Evolutionary conservation across 768 basidiomycete genomes (phyloP), one percentile per base, ranked within the genome.

Genomic region (Termitomyces sp.): DNA sequence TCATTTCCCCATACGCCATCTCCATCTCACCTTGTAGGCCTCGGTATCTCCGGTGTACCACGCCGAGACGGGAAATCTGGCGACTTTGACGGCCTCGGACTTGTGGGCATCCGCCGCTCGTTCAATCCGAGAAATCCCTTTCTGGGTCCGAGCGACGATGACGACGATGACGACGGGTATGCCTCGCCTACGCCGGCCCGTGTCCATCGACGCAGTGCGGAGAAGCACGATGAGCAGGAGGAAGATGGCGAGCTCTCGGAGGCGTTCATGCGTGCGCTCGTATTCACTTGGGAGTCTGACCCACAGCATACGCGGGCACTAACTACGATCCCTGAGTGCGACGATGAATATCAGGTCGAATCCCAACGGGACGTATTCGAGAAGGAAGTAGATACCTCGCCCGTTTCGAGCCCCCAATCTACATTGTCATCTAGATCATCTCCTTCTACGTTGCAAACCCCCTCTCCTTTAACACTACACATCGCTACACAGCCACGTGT

Each of bases 21-120:
- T n/a, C 56, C 56, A 9, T 43, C 37, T 10, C 37, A 55, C 5
- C 56, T 57, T 37, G 31, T 63, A 2, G 66, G 66, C 31, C 63
- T 66, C n/a, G 66, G 66, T 0, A 62, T 66, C 15, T 67, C 63
- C 1, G 66, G 66, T 8, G 31, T 67, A 34, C 43, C 47, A 4
- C 63, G 63, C 40, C 64, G 63, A 31, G 61, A 67, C 46, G 59
- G 60, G 11, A 55, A 60, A 31, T 25, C 47, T 11, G 61, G 61
- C 10, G 15, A 25, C 9, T 64, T 64, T 45, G 61, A 65, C n/a
- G 66, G 66, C 0, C 46, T 64, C 15, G 66, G 66, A 1, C 51
- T 64, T 14, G 66, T 67, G 10, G 59, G 66, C n/a, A 42, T 67
- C 15, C 59, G 57, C 17, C 43, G 60, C 42, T 64, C 60, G 20